These are phyloP conservation scores for Pigoraptor vietnamica DNA, from an alignment of 78 protist genomes.

Conservation along the genomic window DNA sequence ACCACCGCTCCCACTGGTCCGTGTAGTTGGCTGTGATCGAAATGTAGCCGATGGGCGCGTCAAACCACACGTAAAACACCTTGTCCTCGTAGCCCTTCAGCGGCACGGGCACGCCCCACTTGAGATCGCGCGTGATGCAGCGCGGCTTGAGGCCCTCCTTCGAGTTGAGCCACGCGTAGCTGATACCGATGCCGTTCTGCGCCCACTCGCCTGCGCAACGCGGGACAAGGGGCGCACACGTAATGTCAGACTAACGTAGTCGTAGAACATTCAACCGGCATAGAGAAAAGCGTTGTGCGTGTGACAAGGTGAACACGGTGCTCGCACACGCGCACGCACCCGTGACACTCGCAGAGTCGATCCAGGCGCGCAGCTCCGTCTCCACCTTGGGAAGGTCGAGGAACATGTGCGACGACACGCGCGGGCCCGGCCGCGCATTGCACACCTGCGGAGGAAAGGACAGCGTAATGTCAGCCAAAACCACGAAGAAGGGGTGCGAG, in stretches of 20 bases:
- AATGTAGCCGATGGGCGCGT: conserved; percentile 86
- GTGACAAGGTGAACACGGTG: no score
- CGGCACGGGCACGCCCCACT: conserved; percentile 87
- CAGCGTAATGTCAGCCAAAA: background rate
- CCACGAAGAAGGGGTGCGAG: no score
- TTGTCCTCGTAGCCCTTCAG: conserved; percentile 47
- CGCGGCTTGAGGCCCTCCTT: conserved; percentile 60
- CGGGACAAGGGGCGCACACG: no score
- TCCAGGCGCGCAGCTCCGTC: conserved; percentile 25
- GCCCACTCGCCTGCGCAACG: conserved; percentile 36
- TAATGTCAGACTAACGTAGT: no score
- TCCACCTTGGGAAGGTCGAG: conserved; percentile 63
- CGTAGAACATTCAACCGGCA: no score
- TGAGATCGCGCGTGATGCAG: conserved; percentile 85
- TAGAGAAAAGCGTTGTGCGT: no score
- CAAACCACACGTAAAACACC: conserved; percentile 91
- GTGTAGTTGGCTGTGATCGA: conserved; percentile 80
- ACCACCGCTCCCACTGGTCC: conserved; percentile 74
- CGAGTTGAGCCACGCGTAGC: conserved; percentile 46
- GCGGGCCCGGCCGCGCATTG: conserved; percentile 38
- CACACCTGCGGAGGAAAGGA: background rate
- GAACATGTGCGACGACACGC: conserved; percentile 61
- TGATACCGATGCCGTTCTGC: conserved; percentile 33
- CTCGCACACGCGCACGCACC: conserved; percentile 8
- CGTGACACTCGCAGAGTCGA: background rate